Evolutionary conservation across 345 rosid species (phyloP).

Genomic region (Pistacia integerrima): DNA sequence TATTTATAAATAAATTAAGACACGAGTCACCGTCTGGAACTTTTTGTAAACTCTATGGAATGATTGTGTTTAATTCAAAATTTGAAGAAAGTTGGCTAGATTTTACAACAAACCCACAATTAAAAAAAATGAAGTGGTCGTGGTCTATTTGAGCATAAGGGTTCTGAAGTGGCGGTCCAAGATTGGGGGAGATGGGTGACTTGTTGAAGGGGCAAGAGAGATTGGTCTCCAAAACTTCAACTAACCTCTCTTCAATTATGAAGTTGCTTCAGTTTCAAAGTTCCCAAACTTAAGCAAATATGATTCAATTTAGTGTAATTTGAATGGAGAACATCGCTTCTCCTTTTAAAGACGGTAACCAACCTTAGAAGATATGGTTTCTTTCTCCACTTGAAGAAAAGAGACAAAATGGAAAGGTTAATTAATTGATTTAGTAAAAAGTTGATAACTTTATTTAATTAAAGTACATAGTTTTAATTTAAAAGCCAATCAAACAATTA

Average conservation of each 20-base stretch:
- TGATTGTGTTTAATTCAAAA: neutral
- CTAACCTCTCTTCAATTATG: slow-evolving; percentile 15
- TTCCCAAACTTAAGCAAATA: slow-evolving; percentile 30
- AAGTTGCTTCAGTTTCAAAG: slow-evolving; percentile 28
- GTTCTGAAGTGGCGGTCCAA: neutral
- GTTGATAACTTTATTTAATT: neutral
- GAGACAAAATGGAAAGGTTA: neutral
- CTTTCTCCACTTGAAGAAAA: neutral
- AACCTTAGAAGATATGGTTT: slow-evolving; percentile 12
- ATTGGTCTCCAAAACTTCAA: slow-evolving; percentile 5
- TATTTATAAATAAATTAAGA: neutral
- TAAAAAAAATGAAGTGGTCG: neutral
- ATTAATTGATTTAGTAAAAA: neutral
- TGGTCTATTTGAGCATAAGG: neutral
- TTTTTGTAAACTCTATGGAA: neutral
- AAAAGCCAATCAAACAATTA: too few relatives aligned
- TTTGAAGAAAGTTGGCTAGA: neutral
- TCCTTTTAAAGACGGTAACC: slow-evolving; percentile 9
- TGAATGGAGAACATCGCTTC: neutral
- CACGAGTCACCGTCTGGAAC: neutral
- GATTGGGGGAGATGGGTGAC: neutral
- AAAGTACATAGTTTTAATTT: too few relatives aligned
- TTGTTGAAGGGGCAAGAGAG: neutral
- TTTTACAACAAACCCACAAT: neutral
- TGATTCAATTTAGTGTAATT: slow-evolving; percentile 4